Evolutionary conservation across 306 rosid species (phyloP), one percentile per base, ranked within the genome.

Genomic region (Dalbergia oliveri): DNA sequence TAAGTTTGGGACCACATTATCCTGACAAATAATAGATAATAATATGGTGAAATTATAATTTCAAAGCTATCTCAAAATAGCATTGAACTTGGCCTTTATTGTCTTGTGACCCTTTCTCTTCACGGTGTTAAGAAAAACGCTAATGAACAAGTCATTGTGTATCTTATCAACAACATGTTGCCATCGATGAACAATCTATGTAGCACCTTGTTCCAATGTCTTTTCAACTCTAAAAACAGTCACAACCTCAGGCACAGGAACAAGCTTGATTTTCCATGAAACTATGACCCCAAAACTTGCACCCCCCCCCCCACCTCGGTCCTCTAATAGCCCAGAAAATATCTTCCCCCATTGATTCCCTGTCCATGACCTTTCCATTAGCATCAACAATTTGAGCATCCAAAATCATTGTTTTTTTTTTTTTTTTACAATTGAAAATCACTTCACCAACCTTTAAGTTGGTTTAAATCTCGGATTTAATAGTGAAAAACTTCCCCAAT

Each of bases 241-340:
- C 3, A 89, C 92, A 66, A 69, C 58, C 75, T 89, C 84, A 5
- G 94, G 94, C 47, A 88, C 85, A 53, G 76, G 71, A 80, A 89
- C 92, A 31, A 92, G 60, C 14, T 78, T 90, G 43, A 90, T 81
- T 47, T 90, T 89, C 92, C 95, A 92, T 3, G 95, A 89, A 84
- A 87, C 86, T 14, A 91, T 57, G 11, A 91, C 88, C 0, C 94
- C 97, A 54, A 91, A 93, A 68, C 97, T 91, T 19, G 93, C 97
- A 34, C 92, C 94, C 50, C 97, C 97, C 5, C 94, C 96, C 23
- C 23, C 23, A 21, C n/a, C n/a, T 21, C 23, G 23, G 23, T 8
- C 97, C 96, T 85, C 87, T 88, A 78, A 91, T 89, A 13, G 96
- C 96, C 97, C 96, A 93, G 14, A 93, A 93, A 74, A 93, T 86